Evolutionary conservation across 2,329 filamentous ascomycete genomes (phyloP), one percentile per base, ranked within the genome.

Genomic region (Endoconidiophora polonica): DNA sequence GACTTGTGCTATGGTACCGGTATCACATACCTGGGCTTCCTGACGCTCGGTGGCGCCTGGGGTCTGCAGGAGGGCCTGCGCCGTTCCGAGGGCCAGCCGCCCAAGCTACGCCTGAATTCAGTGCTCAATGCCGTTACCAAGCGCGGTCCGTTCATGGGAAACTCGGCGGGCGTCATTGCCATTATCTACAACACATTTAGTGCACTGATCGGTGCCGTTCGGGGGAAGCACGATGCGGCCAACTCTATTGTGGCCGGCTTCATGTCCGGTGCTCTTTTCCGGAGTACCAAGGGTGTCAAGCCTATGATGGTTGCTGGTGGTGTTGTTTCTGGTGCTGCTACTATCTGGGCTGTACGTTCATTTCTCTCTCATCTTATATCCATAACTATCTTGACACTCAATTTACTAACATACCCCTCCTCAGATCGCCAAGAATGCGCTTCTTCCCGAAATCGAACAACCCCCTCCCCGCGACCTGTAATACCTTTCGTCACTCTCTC

Each of bases 1-100:
- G 91, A 98, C 65, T 77, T 98, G 54, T 96, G 91, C 69, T 98
- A 98, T 65, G 91, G 93, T 61, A 93, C 91, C 20, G 91, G 91
- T 59, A 81, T 90, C 55, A 94, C 87, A 62, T 98, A 98, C 63
- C 72, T 98, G 54, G 71, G 84, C n/a, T 91, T 84, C 5, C 71
- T 98, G 59, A 76, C 82, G 39, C 63, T 93, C 57, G 91, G 91
- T 65, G 91, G 91, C 57, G 81, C 78, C 52, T 96, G 90, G 90
- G 91, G 91, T 55, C 66, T 98, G 58, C 81, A 84, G 56, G 91
- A 98, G 67, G 91, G 91, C 9, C 68, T 96, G 59, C 79, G 81
- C 61, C 81, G 83, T 65, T 83, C 81, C n/a, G 77, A 77, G 54
- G 74, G 70, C 51, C 77, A 81, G 64, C 81, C 90, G 37, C 90